These are phyloP conservation scores for Steccherinum ochraceum DNA, from an alignment of 768 basidiomycete species.

Conservation along the genomic window DNA sequence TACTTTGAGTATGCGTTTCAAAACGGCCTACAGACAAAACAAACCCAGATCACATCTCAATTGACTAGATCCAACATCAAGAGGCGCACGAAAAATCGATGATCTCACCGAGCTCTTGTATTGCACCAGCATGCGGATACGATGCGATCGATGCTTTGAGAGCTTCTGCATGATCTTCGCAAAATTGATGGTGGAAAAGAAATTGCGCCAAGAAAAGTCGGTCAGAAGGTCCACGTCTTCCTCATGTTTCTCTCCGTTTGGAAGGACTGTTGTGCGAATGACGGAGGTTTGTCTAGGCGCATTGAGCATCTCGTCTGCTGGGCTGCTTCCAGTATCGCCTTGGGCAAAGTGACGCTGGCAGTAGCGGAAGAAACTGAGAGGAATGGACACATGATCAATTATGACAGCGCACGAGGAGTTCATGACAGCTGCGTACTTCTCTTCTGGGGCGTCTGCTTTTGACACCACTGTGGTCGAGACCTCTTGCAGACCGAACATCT, in stretches of 20 bases:
- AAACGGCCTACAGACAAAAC: constrained; percentile 64
- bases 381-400: constrained; percentile 3
- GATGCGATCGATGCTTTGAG: constrained; percentile 89
- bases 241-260: constrained; percentile 69
- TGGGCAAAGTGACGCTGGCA: constrained; percentile 76
- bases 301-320: constrained; percentile 62
- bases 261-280: constrained; percentile 48
- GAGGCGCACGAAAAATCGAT: neutral
- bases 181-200: constrained; percentile 96
- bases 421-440: constrained; percentile 50
- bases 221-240: constrained; percentile 91
- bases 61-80: neutral
- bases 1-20: constrained; percentile 92
- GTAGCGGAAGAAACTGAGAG: constrained; percentile 87
- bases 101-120: constrained; percentile 90
- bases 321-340: constrained; percentile 48
- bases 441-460: constrained; percentile 81
- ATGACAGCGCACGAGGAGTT: neutral
- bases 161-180: constrained; percentile 97
- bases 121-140: constrained; percentile 93
- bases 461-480: constrained; percentile 78
- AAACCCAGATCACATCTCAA: neutral
- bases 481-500: constrained; percentile 98
- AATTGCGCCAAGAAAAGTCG: constrained; percentile 97
- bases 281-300: constrained; percentile 49